Evolutionary conservation across 345 rosid species (phyloP), one percentile per base, ranked within the genome.

Genomic region (Gynandropsis gynandra): DNA sequence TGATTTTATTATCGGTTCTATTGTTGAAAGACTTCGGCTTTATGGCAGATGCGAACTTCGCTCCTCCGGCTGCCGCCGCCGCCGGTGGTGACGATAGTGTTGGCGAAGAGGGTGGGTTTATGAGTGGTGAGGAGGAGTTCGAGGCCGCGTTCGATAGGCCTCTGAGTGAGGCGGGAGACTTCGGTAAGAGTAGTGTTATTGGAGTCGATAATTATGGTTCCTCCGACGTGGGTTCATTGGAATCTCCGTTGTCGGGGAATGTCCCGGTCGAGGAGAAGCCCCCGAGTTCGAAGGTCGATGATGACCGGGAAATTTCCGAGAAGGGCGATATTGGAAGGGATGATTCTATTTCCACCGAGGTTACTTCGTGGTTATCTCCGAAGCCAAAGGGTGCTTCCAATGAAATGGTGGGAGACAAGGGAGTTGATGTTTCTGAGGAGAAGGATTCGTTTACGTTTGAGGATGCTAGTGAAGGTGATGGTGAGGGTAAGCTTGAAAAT

Each of bases 101-200:
- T 56, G 57, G 63, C 33, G 43, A 45, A 11, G 71, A 69, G 5
- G 79, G 45, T 46, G 80, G 69, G 33, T 68, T 61, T 70, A 59
- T 68, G 62, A 82, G 75, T 63, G 79, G 74, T 32, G 75, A 35
- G 9, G 82, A 78, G 70, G 82, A 63, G 62, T 58, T 80, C 7
- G 76, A 72, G 47, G 53, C 74, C 12, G 70, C 68, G 1, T 14
- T 63, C 18, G 66, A 67, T 41, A 42, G 39, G 48, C 5, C 29
- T 24, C 66, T 57, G 5, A 17, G 50, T 56, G 47, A 34, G 51
- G 61, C 52, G 42, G 80, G 31, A 6, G 8, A 24, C 12, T 45
- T 54, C 10, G 70, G 58, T 9, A 57, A 51, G 47, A 54, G 4
- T 21, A 15, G 12, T 33, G 44, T 15, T 57, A 56, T 20, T 50